phyloP scores from a whole-genome alignment of 805 yeast genomes.

The Saccharomycopsis schoenii region DNA sequence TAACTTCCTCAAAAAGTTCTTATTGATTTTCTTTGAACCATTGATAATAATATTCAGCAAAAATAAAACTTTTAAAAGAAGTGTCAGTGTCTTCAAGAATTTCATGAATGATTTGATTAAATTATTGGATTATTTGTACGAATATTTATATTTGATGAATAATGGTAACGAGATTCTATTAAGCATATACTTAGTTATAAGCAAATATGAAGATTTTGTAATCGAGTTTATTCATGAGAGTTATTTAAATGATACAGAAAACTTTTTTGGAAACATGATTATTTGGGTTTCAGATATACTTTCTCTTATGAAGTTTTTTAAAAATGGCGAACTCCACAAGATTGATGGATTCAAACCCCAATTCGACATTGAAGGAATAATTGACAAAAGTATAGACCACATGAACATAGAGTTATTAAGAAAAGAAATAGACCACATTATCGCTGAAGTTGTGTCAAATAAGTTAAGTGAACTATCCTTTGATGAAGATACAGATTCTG shows the following conservation, averaged over 20 bases:
- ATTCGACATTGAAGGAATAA: constrained; percentile 6
- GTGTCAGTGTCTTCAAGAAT: constrained; percentile 51
- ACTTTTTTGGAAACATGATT: constrained; percentile 61
- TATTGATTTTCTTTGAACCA: constrained; percentile 67
- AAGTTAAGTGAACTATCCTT: neutral
- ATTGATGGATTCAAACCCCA: neutral
- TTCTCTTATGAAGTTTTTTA: constrained; percentile 53
- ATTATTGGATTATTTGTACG: constrained; percentile 41
- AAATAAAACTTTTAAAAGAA: constrained; percentile 53
- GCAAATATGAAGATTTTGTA: constrained; percentile 61
- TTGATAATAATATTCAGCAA: constrained; percentile 52
- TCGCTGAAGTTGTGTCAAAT: constrained; percentile 24
- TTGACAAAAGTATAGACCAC: constrained; percentile 14
- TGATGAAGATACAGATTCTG: neutral
- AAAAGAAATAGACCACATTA: constrained; percentile 31
- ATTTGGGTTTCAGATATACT: constrained; percentile 66
- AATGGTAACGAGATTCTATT: constrained; percentile 58
- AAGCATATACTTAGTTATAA: constrained; percentile 52
- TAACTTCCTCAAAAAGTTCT: constrained; percentile 59
- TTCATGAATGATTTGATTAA: constrained; percentile 60
- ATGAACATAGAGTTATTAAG: constrained; percentile 25
- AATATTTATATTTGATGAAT: constrained; percentile 35
- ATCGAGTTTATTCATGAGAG: constrained; percentile 72
- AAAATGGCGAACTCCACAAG: constrained; percentile 19
- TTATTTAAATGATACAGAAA: constrained; percentile 65